A percentile compares a stretch with the other conserved stretches of the same genome.
Evolutionary conservation across 2,329 filamentous ascomycete species (phyloP).

Genomic region (Thelonectria discophora): DNA sequence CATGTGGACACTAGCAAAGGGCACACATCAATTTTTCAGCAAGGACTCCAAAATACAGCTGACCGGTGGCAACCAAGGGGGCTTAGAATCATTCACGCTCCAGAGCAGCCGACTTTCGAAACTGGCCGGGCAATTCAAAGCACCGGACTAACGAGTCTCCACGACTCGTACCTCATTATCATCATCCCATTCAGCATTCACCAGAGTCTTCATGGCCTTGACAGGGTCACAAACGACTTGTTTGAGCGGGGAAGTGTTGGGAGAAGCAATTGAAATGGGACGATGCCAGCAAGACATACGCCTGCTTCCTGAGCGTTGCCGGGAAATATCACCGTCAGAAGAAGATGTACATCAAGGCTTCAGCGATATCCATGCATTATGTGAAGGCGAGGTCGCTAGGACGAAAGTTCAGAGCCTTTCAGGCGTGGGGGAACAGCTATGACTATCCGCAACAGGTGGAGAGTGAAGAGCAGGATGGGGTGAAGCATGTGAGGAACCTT

Average conservation of each 20-base stretch:
- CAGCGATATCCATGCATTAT: constrained; percentile 31
- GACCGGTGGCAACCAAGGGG: background rate
- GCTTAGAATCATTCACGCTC: constrained; percentile 33
- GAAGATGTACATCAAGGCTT: constrained; percentile 13
- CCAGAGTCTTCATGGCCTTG: background rate
- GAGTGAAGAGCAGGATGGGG: background rate
- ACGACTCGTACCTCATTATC: background rate
- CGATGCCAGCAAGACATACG: constrained; percentile 21
- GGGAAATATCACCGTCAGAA: constrained; percentile 12
- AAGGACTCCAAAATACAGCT: background rate
- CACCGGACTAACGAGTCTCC: constrained; percentile 25
- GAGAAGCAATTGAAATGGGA: constrained; percentile 26
- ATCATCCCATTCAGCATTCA: background rate
- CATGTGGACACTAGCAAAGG: constrained; percentile 38
- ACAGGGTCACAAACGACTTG: constrained; percentile 22
- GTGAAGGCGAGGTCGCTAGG: constrained; percentile 20
- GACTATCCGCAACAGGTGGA: background rate
- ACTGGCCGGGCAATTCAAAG: constrained; percentile 31
- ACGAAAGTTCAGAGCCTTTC: background rate
- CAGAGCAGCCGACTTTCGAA: constrained; percentile 29
- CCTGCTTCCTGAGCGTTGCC: constrained; percentile 28
- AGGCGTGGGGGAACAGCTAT: background rate
- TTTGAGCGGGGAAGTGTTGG: constrained; percentile 21
- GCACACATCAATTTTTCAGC: background rate
- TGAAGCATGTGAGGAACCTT: constrained; percentile 27